phyloP scores from a whole-genome alignment of 345 rosid genomes.

The Populus davidiana region DNA sequence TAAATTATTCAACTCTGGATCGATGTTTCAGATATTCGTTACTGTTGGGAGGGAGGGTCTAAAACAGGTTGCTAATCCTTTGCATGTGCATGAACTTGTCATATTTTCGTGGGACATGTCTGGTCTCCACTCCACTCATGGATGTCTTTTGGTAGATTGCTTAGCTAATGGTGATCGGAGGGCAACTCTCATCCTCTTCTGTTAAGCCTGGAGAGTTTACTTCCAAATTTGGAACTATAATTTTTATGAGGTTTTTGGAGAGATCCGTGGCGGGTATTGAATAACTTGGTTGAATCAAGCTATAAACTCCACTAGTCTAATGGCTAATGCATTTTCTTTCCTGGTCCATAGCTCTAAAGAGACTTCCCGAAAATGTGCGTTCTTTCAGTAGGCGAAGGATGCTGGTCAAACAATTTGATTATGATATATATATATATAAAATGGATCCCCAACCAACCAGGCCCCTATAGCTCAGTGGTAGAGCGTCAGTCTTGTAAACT shows the following conservation, averaged over 20 bases:
- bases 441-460: too few relatives aligned
- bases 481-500: conserved; percentile 91
- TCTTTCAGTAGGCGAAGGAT: too few relatives aligned
- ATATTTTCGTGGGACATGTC: background rate
- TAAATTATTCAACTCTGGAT: conserved; percentile 35
- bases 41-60: conserved; percentile 11
- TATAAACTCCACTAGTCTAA: too few relatives aligned
- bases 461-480: conserved; percentile 93
- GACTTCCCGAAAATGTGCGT: too few relatives aligned
- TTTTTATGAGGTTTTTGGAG: background rate
- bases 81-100: background rate
- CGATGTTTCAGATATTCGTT: conserved; percentile 29
- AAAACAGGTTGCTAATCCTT: background rate
- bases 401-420: rapidly evolving
- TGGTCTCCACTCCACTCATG: background rate
- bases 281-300: background rate
- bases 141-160: background rate
- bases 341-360: too few relatives aligned
- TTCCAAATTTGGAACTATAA: background rate
- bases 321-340: too few relatives aligned
- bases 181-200: background rate
- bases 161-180: background rate
- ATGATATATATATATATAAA: too few relatives aligned
- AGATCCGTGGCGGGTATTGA: background rate
- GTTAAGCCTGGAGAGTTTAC: background rate